Base-by-base conservation (phyloP, 345 rosid genomes). In the Arabis alpina region DNA sequence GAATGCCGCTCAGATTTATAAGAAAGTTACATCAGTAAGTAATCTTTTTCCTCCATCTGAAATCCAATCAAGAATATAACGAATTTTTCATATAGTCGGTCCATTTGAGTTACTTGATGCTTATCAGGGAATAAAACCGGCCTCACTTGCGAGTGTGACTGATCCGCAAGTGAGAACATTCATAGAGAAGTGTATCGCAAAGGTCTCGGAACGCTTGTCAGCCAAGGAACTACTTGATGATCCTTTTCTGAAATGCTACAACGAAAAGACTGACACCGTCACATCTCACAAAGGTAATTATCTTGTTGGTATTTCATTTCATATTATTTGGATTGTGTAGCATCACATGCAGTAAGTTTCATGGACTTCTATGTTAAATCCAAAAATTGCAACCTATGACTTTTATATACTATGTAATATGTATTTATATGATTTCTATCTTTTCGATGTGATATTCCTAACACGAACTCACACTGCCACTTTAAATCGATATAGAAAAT, bases 1-100 rank as follows among this genome's bases (percentile, higher is more conserved):
- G 4, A 95, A 92, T 80, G 91, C 93, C 25, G 99, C 99, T 68
- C 98, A 95, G 79, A 95, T 95, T 71, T 95, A 85, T 77, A 90
- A 84, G 85, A 95, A 92, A 83, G 99, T 95, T 60, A 82, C 94
- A 64, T 85, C 93, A 11, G 99, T 94, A 79, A 78, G 76, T 61
- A 10, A 53, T 61, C 0, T 27, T 39, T 37, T 8, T 45, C 32
- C 48, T 71, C 55, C 57, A 65, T 47, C 45, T 28, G 13, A 48
- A 10, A 56, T 56, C 56, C 9, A 37, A 30, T 37, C 43, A 64
- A 49, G 43, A 19, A 25, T 50, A 19, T 19, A 19, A 19, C 23
- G 8, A 37, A 0, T 6, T 57, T 30, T 44, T 11, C 16, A 36
- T 54, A 1, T 4, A 23, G 64, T 55, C 4, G 2, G 11, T 63